Percentiles rank a stretch among this genome's conserved stretches.
Conservation (phyloP, 805 yeast genomes). For the Peterozyma xylosa region DNA sequence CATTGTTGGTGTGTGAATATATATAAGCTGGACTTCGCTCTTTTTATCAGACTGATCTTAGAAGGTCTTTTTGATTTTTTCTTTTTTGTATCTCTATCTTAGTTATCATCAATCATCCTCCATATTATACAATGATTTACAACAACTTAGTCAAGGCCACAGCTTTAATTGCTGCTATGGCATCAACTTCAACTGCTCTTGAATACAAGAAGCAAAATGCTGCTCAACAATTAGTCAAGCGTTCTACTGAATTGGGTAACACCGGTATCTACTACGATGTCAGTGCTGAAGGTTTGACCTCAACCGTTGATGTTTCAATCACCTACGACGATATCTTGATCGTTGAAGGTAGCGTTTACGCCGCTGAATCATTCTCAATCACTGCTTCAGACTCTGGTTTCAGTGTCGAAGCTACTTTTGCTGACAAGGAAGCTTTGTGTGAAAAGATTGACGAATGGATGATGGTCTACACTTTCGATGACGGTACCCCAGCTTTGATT, state of each 20-base stretch:
- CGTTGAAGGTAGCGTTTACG: conserved; percentile 7
- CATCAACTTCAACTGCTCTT: conserved; percentile 4
- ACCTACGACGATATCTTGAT: conserved; percentile 8
- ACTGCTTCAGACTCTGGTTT: conserved; percentile 6
- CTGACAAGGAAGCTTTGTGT: conserved; percentile 4
- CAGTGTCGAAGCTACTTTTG: conserved; percentile 5
- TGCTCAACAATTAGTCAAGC: conserved; percentile 5
- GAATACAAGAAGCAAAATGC: not conserved
- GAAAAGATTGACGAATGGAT: conserved; percentile 7
- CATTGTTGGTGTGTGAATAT: too few species aligned
- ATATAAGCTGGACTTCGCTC: too few species aligned
- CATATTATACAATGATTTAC: conserved; percentile 1
- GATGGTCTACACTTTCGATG: conserved; percentile 7
- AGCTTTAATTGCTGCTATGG: conserved; percentile 4
- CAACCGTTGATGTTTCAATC: conserved; percentile 3
- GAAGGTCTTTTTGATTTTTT: too few species aligned
- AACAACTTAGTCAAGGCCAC: conserved; percentile 6
- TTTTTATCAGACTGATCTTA: too few species aligned
- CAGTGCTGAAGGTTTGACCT: conserved; percentile 3
- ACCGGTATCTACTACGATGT: conserved; percentile 7
- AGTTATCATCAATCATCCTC: too few species aligned
- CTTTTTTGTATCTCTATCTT: too few species aligned
- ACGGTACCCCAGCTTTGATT: conserved; percentile 8
- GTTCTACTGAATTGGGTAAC: conserved; percentile 8
- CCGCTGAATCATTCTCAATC: conserved; percentile 1